Conservation (phyloP, 2,329 filamentous ascomycete species). For the Pseudogymnoascus destructans region DNA sequence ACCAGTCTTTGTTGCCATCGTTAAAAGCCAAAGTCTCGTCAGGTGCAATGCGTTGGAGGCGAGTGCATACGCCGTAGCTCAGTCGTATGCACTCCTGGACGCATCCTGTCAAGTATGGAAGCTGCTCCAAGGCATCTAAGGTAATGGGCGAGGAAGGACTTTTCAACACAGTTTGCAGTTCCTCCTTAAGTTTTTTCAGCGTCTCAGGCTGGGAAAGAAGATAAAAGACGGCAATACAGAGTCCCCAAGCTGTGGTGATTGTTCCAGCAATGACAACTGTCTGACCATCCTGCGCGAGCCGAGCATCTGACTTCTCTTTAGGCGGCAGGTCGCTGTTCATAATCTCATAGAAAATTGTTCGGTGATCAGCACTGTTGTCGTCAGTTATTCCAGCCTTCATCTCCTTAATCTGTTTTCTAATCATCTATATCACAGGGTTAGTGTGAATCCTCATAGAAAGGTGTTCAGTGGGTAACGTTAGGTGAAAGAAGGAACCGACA, state of each 20-base stretch:
- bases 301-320: constrained; percentile 24
- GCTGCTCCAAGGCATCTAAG: constrained; percentile 18
- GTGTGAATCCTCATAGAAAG: not conserved
- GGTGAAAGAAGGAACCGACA: constrained; percentile 7
- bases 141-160: constrained; percentile 11
- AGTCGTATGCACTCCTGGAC: constrained; percentile 28
- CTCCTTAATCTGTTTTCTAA: constrained; percentile 7
- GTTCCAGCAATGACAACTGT: constrained; percentile 26
- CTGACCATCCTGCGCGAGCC: constrained; percentile 26
- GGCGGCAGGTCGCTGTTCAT: constrained; percentile 24
- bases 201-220: constrained; percentile 26
- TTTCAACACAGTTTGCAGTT: constrained; percentile 23
- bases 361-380: constrained; percentile 13
- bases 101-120: constrained; percentile 25
- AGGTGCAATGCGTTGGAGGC: constrained; percentile 22
- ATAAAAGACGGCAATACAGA: constrained; percentile 28
- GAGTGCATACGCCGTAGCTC: constrained; percentile 22
- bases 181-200: constrained; percentile 23
- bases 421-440: constrained; percentile 7
- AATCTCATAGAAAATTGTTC: constrained; percentile 22
- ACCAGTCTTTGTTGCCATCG: constrained; percentile 14
- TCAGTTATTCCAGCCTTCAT: constrained; percentile 10
- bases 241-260: constrained; percentile 27
- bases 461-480: not conserved
- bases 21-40: constrained; percentile 16